These are phyloP conservation scores for Aspergillus diversus DNA, from an alignment of 495 filamentous ascomycete genomes.

Conservation along the genomic window DNA sequence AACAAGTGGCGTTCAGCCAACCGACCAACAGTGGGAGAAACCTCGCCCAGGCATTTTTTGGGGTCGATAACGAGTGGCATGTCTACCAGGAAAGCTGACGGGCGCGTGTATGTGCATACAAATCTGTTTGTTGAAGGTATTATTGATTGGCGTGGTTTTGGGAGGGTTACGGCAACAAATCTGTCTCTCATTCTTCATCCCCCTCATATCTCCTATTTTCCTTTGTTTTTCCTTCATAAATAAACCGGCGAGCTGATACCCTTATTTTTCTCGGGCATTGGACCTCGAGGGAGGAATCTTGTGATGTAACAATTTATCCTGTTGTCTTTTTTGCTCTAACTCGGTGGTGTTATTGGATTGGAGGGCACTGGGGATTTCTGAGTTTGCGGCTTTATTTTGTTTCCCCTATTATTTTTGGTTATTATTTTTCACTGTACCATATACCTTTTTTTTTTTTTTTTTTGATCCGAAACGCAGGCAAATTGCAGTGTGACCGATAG, in stretches of 20 bases:
- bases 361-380: conserved; percentile 13
- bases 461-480: conserved; percentile 18
- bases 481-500: conserved; percentile 7
- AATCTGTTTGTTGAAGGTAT: neutral
- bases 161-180: neutral
- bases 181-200: conserved; percentile 13
- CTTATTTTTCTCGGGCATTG: conserved; percentile 27
- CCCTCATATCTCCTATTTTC: conserved; percentile 10
- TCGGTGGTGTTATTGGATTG: conserved; percentile 24
- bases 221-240: conserved; percentile 21
- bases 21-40: conserved; percentile 70
- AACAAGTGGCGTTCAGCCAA: conserved; percentile 71
- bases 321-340: conserved; percentile 32
- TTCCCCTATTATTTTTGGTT: conserved; percentile 14
- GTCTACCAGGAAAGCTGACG: conserved; percentile 50
- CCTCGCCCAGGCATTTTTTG: conserved; percentile 68
- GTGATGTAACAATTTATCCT: conserved; percentile 27
- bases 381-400: conserved; percentile 8
- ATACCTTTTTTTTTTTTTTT: conserved; percentile 25
- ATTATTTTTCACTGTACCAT: conserved; percentile 30
- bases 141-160: neutral
- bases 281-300: conserved; percentile 25
- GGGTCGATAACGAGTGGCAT: conserved; percentile 51
- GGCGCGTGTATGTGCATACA: neutral
- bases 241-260: conserved; percentile 34